Conservation (phyloP, 768 basidiomycete species). For the Trametes punicea region DNA sequence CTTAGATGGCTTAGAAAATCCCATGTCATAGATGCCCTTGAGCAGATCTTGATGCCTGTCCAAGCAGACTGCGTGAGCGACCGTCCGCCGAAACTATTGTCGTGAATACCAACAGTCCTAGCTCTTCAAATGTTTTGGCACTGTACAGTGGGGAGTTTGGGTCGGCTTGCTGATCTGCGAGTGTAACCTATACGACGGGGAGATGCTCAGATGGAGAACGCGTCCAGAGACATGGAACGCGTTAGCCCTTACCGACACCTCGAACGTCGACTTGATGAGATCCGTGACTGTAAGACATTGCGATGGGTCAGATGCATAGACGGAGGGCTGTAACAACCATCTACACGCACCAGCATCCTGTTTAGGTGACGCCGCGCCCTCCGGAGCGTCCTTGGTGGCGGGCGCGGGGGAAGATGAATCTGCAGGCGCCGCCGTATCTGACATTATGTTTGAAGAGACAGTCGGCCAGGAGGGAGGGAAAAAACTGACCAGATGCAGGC, state of each 20-base stretch:
- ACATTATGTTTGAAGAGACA: neutral
- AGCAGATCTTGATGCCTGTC: conserved; percentile 78
- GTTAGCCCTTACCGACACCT: conserved; percentile 61
- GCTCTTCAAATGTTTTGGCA: conserved; percentile 91
- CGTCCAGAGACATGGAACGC: neutral
- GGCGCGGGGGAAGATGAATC: neutral
- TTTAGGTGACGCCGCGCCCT: neutral
- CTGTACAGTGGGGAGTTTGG: conserved; percentile 95
- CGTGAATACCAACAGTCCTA: conserved; percentile 72
- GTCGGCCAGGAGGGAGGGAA: neutral
- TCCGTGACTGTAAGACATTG: conserved; percentile 33
- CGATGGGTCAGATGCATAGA: conserved; percentile 4
- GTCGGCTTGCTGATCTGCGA: conserved; percentile 94
- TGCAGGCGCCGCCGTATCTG: conserved; percentile 7
- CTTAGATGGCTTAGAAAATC: conserved; percentile 97
- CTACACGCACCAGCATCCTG: conserved; percentile 15
- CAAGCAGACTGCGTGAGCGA: conserved; percentile 6
- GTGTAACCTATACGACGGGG: conserved; percentile 64
- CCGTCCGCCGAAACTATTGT: conserved; percentile 69
- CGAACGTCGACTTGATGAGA: conserved; percentile 76
- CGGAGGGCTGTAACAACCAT: too few species aligned
- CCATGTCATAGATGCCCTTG: conserved; percentile 92
- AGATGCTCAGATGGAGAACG: conserved; percentile 12
- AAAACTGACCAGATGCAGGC: conserved; percentile 33
- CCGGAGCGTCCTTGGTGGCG: neutral